These are phyloP conservation scores for Phylloporus sp. DNA, from an alignment of 768 basidiomycete genomes.

Conservation along the genomic window DNA sequence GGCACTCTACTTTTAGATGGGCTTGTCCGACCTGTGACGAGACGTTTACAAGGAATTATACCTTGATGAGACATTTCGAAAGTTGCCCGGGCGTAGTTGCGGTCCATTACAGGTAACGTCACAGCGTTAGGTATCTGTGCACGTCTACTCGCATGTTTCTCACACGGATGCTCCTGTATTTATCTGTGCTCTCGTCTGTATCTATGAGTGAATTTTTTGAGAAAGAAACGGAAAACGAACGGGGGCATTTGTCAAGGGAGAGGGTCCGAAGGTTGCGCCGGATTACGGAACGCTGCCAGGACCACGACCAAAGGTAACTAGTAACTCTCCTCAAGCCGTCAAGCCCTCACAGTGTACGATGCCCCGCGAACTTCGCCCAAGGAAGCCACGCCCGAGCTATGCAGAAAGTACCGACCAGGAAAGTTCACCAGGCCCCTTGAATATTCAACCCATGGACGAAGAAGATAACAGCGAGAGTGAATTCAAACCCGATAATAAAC, in stretches of 20 bases:
- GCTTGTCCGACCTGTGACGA: background rate
- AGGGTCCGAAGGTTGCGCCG: no score
- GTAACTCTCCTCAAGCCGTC: no score
- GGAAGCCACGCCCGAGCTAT: constrained; percentile 53
- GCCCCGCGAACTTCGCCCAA: constrained; percentile 53
- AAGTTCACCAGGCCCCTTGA: constrained; percentile 39
- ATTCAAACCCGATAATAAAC: constrained; percentile 43
- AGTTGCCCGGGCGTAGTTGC: background rate
- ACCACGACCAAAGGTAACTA: no score
- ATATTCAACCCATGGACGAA: constrained; percentile 10
- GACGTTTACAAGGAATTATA: background rate
- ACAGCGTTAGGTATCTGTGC: background rate
- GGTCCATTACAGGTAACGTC: no score
- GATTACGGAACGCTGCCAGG: no score
- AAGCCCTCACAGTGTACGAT: no score
- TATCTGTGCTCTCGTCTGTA: background rate
- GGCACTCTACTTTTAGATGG: background rate
- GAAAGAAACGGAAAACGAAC: no score
- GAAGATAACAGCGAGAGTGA: constrained; percentile 48
- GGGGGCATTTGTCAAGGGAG: no score
- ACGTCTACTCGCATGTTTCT: no score
- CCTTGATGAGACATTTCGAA: background rate
- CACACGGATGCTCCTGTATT: no score
- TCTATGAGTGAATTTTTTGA: no score
- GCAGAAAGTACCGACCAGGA: constrained; percentile 31